A percentile compares a stretch with the other conserved stretches of the same genome.
phyloP scores from a whole-genome alignment of 805 yeast genomes.

The Starmera dryadoides region DNA sequence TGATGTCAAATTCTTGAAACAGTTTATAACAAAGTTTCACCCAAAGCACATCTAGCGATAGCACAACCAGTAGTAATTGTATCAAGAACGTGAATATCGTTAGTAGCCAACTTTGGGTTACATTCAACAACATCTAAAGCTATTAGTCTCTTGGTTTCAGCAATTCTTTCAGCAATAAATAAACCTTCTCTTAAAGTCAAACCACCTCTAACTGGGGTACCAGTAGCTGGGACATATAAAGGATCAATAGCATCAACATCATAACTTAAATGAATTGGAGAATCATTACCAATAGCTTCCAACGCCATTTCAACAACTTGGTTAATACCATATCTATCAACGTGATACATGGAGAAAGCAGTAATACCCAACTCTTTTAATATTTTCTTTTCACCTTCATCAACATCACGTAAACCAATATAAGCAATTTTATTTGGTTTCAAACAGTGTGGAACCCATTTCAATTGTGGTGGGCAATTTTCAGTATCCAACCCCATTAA shows the following conservation, averaged over 20 bases:
- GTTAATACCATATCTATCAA: slow-evolving; percentile 90
- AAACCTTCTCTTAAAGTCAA: slow-evolving; percentile 90
- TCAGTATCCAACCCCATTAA: slow-evolving; percentile 72
- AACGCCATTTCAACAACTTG: slow-evolving; percentile 90
- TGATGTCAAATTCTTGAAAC: no score
- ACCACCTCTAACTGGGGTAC: slow-evolving; percentile 97
- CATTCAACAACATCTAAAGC: slow-evolving; percentile 92
- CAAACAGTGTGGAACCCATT: slow-evolving; percentile 73
- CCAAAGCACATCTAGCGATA: slow-evolving; percentile 87
- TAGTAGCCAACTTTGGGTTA: slow-evolving; percentile 81
- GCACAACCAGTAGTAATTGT: slow-evolving; percentile 90
- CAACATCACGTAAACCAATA: slow-evolving; percentile 93
- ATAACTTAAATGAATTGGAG: slow-evolving; percentile 83
- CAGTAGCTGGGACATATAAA: slow-evolving; percentile 90
- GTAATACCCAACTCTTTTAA: slow-evolving; percentile 64
- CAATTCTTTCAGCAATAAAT: slow-evolving; percentile 85
- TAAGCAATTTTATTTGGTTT: slow-evolving; percentile 72
- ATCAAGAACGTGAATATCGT: slow-evolving; percentile 67
- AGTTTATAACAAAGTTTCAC: slow-evolving; percentile 59
- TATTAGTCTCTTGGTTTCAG: slow-evolving; percentile 79
- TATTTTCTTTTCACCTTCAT: slow-evolving; percentile 72
- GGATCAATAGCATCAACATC: slow-evolving; percentile 98
- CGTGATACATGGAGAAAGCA: slow-evolving; percentile 93
- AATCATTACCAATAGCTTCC: slow-evolving; percentile 63
- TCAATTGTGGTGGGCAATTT: slow-evolving; percentile 62